A percentile compares a stretch with the other conserved stretches of the same genome.
Conservation (phyloP, 306 rosid genomes). For the Hylodesmum podocarpum region DNA sequence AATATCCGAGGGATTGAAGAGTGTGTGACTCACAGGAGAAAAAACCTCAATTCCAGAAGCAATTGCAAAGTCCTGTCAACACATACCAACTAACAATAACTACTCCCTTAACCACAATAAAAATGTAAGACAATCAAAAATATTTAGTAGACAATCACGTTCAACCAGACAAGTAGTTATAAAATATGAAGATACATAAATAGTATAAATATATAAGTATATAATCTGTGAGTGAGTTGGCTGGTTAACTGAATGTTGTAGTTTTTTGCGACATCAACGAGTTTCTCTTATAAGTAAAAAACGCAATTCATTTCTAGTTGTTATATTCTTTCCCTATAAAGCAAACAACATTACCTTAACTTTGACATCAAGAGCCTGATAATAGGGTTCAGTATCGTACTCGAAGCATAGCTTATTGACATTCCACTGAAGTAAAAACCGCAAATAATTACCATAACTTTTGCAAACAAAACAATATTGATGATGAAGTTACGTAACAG, state of each 20-base stretch:
- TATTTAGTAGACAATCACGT: too few relatives aligned
- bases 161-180: too few relatives aligned
- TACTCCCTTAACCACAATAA: neutral
- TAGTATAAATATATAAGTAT: too few relatives aligned
- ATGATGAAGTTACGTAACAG: neutral
- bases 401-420: constrained; percentile 78
- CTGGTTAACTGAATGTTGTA: too few relatives aligned
- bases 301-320: too few relatives aligned
- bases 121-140: too few relatives aligned
- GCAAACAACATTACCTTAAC: constrained; percentile 54
- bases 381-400: constrained; percentile 88
- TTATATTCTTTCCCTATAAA: too few relatives aligned
- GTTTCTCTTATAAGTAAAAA: too few relatives aligned
- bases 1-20: constrained; percentile 74
- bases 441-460: neutral
- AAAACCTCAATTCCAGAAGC: constrained; percentile 71
- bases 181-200: too few relatives aligned
- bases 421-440: constrained; percentile 62
- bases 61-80: constrained; percentile 53
- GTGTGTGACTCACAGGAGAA: constrained; percentile 90
- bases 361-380: constrained; percentile 66
- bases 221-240: too few relatives aligned
- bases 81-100: neutral
- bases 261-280: too few relatives aligned
- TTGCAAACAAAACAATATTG: neutral